These are phyloP conservation scores for Solanum gandarillasii DNA, from an alignment of 257 asterid genomes.

Conservation along the genomic window DNA sequence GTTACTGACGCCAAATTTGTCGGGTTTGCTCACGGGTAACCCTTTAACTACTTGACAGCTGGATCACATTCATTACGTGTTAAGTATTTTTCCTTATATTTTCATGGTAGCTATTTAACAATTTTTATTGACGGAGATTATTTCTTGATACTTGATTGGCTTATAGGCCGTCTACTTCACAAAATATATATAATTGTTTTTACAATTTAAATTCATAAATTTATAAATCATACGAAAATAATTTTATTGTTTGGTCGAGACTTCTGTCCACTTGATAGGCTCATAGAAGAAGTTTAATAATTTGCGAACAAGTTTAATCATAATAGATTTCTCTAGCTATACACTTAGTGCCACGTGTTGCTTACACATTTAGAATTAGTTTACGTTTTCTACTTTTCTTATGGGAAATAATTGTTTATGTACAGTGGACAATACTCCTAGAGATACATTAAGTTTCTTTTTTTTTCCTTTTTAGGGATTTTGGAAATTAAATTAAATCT, in stretches of 20 bases:
- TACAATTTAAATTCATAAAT: background rate
- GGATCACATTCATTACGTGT: background rate
- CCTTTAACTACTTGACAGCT: background rate
- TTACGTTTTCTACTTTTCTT: background rate
- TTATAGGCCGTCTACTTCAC: background rate
- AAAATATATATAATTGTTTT: background rate
- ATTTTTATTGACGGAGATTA: background rate
- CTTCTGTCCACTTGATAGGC: background rate
- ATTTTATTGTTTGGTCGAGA: background rate
- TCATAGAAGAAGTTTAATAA: background rate
- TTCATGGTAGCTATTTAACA: background rate
- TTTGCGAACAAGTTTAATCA: background rate
- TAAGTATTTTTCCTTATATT: background rate
- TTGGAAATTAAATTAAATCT: background rate
- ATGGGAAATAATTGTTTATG: background rate
- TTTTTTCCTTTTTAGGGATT: background rate
- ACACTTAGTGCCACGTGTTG: background rate
- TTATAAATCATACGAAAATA: background rate
- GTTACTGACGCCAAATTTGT: conserved; percentile 14
- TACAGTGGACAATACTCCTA: background rate
- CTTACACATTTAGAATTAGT: background rate
- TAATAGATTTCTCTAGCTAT: background rate
- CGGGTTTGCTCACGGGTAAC: background rate
- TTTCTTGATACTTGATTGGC: background rate
- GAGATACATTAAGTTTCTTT: background rate